Conservation (phyloP, 371 early-diverging fungal species). For the Mucor ambiguus region DNA sequence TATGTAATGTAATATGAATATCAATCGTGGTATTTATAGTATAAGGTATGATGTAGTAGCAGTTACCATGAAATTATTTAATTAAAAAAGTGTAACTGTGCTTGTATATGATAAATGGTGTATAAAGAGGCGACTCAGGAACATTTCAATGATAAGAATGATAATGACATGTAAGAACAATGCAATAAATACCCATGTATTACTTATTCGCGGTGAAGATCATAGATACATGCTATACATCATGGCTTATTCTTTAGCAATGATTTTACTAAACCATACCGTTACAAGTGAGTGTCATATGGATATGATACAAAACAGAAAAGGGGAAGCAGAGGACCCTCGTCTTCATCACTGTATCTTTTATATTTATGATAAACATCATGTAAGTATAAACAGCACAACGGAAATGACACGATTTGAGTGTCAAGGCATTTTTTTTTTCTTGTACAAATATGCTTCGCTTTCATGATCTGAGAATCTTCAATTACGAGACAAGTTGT, state of each 20-base stretch:
- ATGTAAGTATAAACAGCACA: neutral
- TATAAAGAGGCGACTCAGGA: neutral
- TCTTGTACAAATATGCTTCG: neutral
- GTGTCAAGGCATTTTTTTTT: neutral
- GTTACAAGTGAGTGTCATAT: neutral
- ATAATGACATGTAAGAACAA: neutral
- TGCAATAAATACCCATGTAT: neutral
- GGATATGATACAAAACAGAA: neutral
- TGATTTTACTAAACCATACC: neutral
- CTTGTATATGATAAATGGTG: neutral
- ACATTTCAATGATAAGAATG: neutral
- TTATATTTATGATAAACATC: neutral
- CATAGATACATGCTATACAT: neutral
- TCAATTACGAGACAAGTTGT: neutral
- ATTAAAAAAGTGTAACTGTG: conserved; percentile 6
- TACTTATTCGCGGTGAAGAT: neutral
- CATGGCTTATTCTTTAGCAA: neutral
- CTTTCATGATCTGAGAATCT: neutral
- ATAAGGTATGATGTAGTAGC: neutral
- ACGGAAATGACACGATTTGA: neutral
- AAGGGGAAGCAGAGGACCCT: neutral
- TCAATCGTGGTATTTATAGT: neutral
- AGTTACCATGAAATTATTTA: neutral
- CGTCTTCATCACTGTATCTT: neutral
- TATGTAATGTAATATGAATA: conserved; percentile 1